These are phyloP conservation scores for Diaporthe batatas DNA, from an alignment of 2,329 filamentous ascomycete genomes.

Conservation along the genomic window DNA sequence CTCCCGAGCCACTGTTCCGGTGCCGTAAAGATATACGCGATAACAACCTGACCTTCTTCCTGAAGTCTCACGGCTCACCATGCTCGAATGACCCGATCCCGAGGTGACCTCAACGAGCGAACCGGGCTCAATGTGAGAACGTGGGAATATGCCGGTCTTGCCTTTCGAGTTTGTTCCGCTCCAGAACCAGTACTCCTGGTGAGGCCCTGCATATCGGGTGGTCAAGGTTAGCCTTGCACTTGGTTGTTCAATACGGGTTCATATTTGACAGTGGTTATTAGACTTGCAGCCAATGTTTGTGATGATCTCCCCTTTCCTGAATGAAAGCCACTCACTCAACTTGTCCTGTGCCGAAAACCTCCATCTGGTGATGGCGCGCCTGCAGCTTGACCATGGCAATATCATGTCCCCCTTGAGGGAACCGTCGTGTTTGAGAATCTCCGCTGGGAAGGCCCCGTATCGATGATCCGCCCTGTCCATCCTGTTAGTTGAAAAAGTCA, in stretches of 20 bases:
- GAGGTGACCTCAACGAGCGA: conserved; percentile 57
- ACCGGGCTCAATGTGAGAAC: conserved; percentile 61
- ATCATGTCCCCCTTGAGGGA: conserved; percentile 60
- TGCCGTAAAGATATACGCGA: conserved; percentile 52
- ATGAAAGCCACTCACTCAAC: conserved; percentile 63
- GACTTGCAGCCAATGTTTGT: conserved; percentile 72
- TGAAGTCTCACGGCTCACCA: conserved; percentile 53
- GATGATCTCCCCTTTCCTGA: conserved; percentile 75
- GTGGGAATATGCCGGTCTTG: conserved; percentile 67
- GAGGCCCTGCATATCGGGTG: conserved; percentile 52
- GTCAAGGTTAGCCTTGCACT: conserved; percentile 13
- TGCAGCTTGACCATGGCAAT: conserved; percentile 59
- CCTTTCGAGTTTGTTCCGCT: conserved; percentile 65
- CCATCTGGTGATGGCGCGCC: conserved; percentile 65
- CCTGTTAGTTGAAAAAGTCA: background rate
- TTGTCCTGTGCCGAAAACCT: conserved; percentile 61
- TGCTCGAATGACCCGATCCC: conserved; percentile 49
- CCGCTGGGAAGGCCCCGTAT: conserved; percentile 62
- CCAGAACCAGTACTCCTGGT: conserved; percentile 69
- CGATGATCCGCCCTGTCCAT: conserved; percentile 58
- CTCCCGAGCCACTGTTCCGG: conserved; percentile 44
- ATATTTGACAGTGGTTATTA: background rate
- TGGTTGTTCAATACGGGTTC: background rate
- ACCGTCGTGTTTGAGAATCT: conserved; percentile 61
- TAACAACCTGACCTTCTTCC: conserved; percentile 52